Evolutionary conservation across 1,139 yeast species (phyloP).

Genomic region (Ashbya aceris): DNA sequence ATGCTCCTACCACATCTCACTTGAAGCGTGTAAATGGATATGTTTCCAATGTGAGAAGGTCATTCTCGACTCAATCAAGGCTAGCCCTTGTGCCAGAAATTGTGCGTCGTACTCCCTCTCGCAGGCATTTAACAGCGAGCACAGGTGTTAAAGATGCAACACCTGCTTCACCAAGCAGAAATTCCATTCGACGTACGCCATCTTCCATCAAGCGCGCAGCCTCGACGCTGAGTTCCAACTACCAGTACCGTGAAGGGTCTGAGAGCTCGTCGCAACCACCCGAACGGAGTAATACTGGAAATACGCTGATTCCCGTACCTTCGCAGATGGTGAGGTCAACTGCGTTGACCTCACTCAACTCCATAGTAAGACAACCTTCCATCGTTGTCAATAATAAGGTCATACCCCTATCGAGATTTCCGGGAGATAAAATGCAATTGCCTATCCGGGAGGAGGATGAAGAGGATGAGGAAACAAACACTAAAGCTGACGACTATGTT

Average conservation of each 20-base stretch:
- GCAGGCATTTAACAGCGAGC: not conserved
- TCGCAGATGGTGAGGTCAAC: slow-evolving; percentile 19
- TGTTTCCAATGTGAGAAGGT: slow-evolving; percentile 22
- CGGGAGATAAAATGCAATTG: slow-evolving; percentile 13
- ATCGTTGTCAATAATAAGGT: slow-evolving; percentile 29
- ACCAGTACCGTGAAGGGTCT: not conserved
- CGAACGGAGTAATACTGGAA: no score
- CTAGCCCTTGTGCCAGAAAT: slow-evolving; percentile 1
- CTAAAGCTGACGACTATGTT: slow-evolving; percentile 17
- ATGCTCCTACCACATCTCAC: slow-evolving; percentile 18
- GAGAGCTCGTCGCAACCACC: not conserved
- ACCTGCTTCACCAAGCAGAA: not conserved
- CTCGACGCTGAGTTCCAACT: slow-evolving; percentile 17
- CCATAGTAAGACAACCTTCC: slow-evolving; percentile 28
- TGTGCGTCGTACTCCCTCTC: not conserved
- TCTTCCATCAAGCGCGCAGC: slow-evolving; percentile 31
- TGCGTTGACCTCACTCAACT: slow-evolving; percentile 20
- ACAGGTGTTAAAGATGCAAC: not conserved
- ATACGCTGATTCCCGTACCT: not conserved
- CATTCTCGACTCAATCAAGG: slow-evolving; percentile 14
- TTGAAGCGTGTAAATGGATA: slow-evolving; percentile 24
- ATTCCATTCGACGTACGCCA: slow-evolving; percentile 27
- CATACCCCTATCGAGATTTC: slow-evolving; percentile 22
- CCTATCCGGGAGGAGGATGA: slow-evolving; percentile 22
- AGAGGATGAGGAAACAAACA: slow-evolving; percentile 8